Base-by-base conservation (phyloP, 345 rosid genomes). In the Erodium maritimum region DNA sequence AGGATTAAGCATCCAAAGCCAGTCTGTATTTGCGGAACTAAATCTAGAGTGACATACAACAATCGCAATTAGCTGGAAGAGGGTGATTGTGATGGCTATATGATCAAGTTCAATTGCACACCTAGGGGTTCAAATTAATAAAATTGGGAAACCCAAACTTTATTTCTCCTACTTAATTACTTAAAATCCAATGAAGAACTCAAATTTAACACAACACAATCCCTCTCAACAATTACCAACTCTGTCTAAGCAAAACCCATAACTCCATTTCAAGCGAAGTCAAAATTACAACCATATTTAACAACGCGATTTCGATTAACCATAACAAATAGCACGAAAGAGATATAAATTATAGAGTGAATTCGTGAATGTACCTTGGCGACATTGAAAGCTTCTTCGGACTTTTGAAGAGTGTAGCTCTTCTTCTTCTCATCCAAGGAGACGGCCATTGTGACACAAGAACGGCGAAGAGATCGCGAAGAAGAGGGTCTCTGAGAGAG, bases 301-400 rank as follows among this genome's bases (percentile, higher is more conserved):
- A 3, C 33, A 25, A 25, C 33, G 33, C 4, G 33, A 25, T 25
- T 25, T 25, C 46, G 11, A 12, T 37, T 1, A 37, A 5, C 46
- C 46, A 37, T 11, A 37, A 1, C 3, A 6, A 37, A 12, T 11
- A 37, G 14, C 46, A 37, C 46, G 55, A 52, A 21, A 1, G 12
- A 25, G 7, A 25, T 25, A 25, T 13, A 33, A 55, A 5, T 13
- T 17, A 52, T 22, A 4, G 25, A 21, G 58, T 18, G 16, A 5
- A 17, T 57, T 33, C 21, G 24, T 0, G 33, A 22, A n/a, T 5
- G 4, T 29, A 84, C 99, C 93, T 89, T 87, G 58, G 95, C 96
- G 48, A 65, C 78, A 59, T 60, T 79, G 76, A 89, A 87, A 68
- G 94, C 96, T 77, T 89, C 91, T 50, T 87, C 91, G 6, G 97